Conservation (phyloP, 345 rosid species). For the Hypericum perforatum region DNA sequence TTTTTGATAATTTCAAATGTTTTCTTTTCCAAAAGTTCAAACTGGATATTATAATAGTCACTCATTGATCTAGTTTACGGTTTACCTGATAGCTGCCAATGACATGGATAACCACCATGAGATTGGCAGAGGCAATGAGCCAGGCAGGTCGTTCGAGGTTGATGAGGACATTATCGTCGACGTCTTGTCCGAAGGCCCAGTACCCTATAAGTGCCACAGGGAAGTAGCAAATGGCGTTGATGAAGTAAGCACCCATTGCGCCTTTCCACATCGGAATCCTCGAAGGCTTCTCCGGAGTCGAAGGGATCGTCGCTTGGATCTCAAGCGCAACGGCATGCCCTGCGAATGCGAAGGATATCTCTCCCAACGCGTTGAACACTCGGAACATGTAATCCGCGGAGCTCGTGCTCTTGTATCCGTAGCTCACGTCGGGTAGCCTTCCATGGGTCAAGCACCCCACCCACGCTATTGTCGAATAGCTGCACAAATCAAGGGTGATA, state of each 20-base stretch:
- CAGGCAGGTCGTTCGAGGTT: constrained; percentile 50
- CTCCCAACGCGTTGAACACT: constrained; percentile 71
- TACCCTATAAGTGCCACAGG: constrained; percentile 69
- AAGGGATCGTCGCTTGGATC: constrained; percentile 88
- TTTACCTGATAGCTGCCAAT: constrained; percentile 83
- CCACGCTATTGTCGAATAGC: constrained; percentile 79
- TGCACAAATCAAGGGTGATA: constrained; percentile 7
- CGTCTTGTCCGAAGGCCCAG: constrained; percentile 42
- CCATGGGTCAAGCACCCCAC: constrained; percentile 36
- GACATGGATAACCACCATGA: constrained; percentile 73
- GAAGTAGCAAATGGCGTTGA: constrained; percentile 70
- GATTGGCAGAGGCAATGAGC: constrained; percentile 64
- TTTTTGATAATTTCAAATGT: too few species aligned
- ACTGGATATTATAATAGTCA: too few species aligned
- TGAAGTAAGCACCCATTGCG: constrained; percentile 50
- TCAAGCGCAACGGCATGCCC: constrained; percentile 80
- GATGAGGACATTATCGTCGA: constrained; percentile 65
- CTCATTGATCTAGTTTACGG: too few species aligned
- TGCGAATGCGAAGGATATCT: constrained; percentile 72
- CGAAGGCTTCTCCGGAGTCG: constrained; percentile 74
- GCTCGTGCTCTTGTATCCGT: constrained; percentile 35
- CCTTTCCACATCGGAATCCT: constrained; percentile 84
- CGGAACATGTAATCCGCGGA: constrained; percentile 28
- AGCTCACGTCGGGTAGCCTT: constrained; percentile 37
- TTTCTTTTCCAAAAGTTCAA: too few species aligned